Base-by-base conservation (phyloP, 2,329 filamentous ascomycete genomes). In the Myrmaecium sp. region DNA sequence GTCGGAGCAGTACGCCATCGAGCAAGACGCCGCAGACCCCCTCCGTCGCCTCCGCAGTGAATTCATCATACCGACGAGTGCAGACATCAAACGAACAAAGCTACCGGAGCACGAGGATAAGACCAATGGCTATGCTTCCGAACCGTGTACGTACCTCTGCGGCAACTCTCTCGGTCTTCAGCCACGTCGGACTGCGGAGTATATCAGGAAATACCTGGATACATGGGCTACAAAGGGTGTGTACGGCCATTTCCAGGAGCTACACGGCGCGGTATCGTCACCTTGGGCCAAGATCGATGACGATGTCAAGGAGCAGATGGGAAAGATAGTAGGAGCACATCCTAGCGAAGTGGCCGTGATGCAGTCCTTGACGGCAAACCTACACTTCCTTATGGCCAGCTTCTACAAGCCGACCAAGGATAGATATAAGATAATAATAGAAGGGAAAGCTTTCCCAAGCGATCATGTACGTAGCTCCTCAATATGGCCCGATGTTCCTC, bases 121-220 rank as follows among this genome's bases (percentile, higher is more conserved):
- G n/a, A n/a, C n/a, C n/a, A n/a, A n/a, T n/a, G n/a, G n/a, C n/a
- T n/a, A n/a, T n/a, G 10, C 26, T 18, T 26, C 40, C 15, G 54
- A 60, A 15, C 54, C 57, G 25, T 66, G 64, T 32, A 74, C 81
- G 32, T 94, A 93, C 51, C 72, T 94, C 35, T 86, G 82, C 37
- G 84, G 84, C 30, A 92, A 93, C 56, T 92, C 82, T 0, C 65
- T 93, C 1, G 83, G 83, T 19, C 66, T 86, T 4, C 83, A 93
- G 48, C 82, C 84, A 23, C 70, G 66, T 34, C 65, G 66, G 9
- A 72, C 74, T 0, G 60, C 66, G 11, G 55, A 63, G 10, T 73
- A 80, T 34, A 55, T 92, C 34, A 59, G 73, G 23, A 65, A 70
- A 4, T 82, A 91, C 38, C 64, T 92, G 1, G 67, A 76, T 34